Evolutionary conservation across 495 filamentous ascomycete species (phyloP).

Genomic region (Penicillium dipodomyicola): DNA sequence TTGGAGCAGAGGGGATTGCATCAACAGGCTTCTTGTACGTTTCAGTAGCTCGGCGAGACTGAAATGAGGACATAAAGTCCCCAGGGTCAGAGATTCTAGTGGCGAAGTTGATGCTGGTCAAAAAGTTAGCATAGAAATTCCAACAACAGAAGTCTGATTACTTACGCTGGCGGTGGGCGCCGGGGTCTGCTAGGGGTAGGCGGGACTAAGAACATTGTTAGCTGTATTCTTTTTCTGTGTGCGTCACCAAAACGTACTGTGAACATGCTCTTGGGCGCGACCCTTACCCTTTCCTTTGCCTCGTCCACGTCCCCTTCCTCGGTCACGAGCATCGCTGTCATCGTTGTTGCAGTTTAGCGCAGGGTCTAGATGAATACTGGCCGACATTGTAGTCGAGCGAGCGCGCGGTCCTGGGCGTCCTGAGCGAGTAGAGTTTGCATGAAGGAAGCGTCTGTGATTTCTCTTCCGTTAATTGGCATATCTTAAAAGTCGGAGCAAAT

Average conservation of each 20-base stretch:
- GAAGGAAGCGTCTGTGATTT: background rate
- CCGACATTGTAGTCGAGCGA: background rate
- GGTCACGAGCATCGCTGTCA: background rate
- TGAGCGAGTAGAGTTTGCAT: background rate
- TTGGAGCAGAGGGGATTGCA: background rate
- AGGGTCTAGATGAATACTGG: slow-evolving; percentile 18
- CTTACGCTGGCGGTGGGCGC: background rate
- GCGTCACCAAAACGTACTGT: background rate
- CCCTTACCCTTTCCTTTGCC: background rate
- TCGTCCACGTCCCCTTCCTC: background rate
- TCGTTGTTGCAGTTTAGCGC: slow-evolving; percentile 26
- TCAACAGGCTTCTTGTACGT: background rate
- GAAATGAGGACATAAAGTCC: background rate
- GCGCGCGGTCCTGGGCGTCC: background rate
- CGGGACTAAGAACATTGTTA: background rate
- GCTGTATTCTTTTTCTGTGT: background rate
- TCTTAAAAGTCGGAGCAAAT: background rate
- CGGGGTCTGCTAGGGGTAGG: background rate
- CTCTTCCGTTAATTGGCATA: background rate
- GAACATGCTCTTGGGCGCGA: background rate
- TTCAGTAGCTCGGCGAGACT: background rate
- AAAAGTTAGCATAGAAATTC: background rate
- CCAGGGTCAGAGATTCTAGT: background rate
- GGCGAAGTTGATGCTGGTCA: background rate
- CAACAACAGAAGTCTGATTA: too few species aligned